Percentiles rank a stretch among this genome's conserved stretches.
These are phyloP conservation scores for Pichia nanzhaoensis DNA, from an alignment of 805 yeast species.

Conservation along the genomic window DNA sequence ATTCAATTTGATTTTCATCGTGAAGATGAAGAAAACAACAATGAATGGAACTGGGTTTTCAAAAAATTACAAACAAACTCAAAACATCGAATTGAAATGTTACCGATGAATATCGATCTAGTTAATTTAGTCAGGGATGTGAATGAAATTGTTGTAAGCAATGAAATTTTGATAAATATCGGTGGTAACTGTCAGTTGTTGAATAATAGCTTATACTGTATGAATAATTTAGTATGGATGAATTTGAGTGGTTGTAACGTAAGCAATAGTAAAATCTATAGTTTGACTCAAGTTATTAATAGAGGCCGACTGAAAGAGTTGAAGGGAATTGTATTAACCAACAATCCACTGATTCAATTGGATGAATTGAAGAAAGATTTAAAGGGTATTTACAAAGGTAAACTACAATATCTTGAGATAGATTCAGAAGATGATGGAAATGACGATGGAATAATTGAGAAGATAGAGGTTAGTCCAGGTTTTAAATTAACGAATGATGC, in stretches of 20 bases:
- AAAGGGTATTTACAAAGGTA: conserved; percentile 2
- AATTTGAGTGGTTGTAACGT: conserved; percentile 5
- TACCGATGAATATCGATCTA: conserved; percentile 12
- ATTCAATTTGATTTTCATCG: not conserved
- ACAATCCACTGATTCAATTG: conserved; percentile 5
- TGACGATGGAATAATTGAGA: not conserved
- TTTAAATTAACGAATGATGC: conserved; percentile 12
- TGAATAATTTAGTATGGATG: conserved; percentile 9
- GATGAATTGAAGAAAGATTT: conserved; percentile 9
- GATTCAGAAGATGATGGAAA: conserved; percentile 2
- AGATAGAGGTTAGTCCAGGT: conserved; percentile 1
- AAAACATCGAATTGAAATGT: conserved; percentile 12
- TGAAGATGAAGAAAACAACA: not conserved
- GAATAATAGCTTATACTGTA: conserved; percentile 5
- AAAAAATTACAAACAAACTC: conserved; percentile 3
- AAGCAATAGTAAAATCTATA: conserved; percentile 4
- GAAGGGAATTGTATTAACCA: conserved; percentile 9
- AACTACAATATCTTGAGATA: conserved; percentile 12
- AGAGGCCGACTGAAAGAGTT: conserved; percentile 6
- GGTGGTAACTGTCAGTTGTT: conserved; percentile 4
- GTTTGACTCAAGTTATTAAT: conserved; percentile 11
- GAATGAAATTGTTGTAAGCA: not conserved
- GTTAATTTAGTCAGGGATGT: conserved; percentile 6
- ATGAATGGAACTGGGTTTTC: conserved; percentile 10
- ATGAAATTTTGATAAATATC: conserved; percentile 7